These are phyloP conservation scores for Dactylonectria macrodidyma DNA, from an alignment of 2,329 filamentous ascomycete genomes.

Conservation along the genomic window DNA sequence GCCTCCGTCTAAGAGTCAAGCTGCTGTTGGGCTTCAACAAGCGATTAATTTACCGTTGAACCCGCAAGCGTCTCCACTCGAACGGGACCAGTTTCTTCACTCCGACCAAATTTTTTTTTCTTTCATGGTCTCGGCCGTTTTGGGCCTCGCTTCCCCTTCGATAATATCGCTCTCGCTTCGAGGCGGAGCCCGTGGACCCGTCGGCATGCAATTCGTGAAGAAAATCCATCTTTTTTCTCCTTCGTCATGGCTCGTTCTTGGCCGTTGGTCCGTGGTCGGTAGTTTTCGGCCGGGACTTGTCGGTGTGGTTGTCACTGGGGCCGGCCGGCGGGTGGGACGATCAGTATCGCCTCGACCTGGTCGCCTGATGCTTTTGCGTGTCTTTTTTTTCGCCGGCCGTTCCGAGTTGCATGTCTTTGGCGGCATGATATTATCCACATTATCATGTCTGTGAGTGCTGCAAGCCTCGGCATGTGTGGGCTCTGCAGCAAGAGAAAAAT, in stretches of 20 bases:
- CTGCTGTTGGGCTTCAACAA: conserved; percentile 1
- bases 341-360: conserved; percentile 29
- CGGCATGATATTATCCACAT: conserved; percentile 13
- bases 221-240: conserved; percentile 12
- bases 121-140: conserved; percentile 35
- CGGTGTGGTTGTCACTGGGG: conserved; percentile 30
- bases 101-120: conserved; percentile 15
- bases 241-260: conserved; percentile 20
- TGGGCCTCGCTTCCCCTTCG: conserved; percentile 13
- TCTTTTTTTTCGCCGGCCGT: conserved; percentile 26
- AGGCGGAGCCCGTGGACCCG: not conserved
- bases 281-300: conserved; percentile 45
- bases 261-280: conserved; percentile 41
- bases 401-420: conserved; percentile 25
- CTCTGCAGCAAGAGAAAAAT: not conserved
- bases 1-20: not conserved
- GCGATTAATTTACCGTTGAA: conserved; percentile 30
- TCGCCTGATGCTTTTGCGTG: conserved; percentile 36
- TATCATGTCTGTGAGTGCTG: not conserved
- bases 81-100: conserved; percentile 16
- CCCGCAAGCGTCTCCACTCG: conserved; percentile 37
- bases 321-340: conserved; percentile 35
- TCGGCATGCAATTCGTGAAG: conserved; percentile 7
- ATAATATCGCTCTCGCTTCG: conserved; percentile 4
- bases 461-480: conserved; percentile 16